Conservation (phyloP, 257 asterid genomes). For the Solanum sparsipilum region DNA sequence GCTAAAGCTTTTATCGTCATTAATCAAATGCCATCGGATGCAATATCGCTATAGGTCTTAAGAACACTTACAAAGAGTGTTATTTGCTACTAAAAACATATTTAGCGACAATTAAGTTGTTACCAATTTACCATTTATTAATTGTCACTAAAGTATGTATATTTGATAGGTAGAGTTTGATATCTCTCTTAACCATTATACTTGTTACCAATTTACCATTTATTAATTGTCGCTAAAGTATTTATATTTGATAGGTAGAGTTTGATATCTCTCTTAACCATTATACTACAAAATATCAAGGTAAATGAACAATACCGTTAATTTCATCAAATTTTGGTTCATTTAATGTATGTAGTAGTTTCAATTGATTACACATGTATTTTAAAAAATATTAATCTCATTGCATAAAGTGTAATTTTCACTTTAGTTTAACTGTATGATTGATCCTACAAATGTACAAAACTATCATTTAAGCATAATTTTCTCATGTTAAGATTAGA, state of each 20-base stretch:
- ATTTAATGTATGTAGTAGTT: not conserved
- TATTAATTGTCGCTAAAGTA: too few species aligned
- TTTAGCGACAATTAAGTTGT: too few species aligned
- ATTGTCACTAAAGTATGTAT: too few species aligned
- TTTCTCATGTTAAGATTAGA: not conserved
- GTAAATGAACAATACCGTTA: not conserved
- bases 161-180: not conserved
- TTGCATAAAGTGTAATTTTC: not conserved
- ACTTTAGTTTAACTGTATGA: not conserved
- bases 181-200: not conserved
- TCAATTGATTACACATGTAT: not conserved
- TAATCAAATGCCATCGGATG: too few species aligned
- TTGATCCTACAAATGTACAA: not conserved
- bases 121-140: too few species aligned
- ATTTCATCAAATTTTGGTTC: not conserved
- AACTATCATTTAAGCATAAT: not conserved
- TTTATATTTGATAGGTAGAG: not conserved
- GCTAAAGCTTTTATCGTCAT: too few species aligned
- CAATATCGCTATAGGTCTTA: not conserved
- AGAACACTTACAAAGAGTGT: too few species aligned
- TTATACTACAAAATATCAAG: too few species aligned
- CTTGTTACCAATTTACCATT: too few species aligned
- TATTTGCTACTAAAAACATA: too few species aligned
- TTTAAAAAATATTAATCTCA: not conserved
- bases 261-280: not conserved